These are phyloP conservation scores for Phytophthora pistaciae DNA, from an alignment of 352 stramenopile species.

Conservation along the genomic window DNA sequence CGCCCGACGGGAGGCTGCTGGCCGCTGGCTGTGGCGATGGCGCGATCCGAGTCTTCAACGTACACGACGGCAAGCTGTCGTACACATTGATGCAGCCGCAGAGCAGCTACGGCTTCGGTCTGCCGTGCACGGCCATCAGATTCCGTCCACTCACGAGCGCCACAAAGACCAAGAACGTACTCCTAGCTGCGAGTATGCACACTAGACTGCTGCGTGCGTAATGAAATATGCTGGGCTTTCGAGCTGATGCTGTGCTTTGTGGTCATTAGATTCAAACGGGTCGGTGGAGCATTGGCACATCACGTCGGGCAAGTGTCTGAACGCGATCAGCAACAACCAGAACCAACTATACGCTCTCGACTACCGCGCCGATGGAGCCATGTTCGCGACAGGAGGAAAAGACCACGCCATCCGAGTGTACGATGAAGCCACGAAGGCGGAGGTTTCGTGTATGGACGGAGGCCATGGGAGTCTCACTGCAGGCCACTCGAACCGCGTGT, in stretches of 20 bases:
- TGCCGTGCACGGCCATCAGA: slow-evolving; percentile 87
- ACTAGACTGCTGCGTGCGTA: background rate
- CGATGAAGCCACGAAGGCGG: slow-evolving; percentile 89
- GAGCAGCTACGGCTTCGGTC: slow-evolving; percentile 74
- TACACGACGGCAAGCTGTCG: slow-evolving; percentile 76
- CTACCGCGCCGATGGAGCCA: slow-evolving; percentile 84
- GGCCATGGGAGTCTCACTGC: slow-evolving; percentile 70
- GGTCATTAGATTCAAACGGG: slow-evolving; percentile 82
- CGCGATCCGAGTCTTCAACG: slow-evolving; percentile 88
- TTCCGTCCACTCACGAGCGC: slow-evolving; percentile 82
- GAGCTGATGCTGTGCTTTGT: background rate
- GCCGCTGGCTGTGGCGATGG: slow-evolving; percentile 88
- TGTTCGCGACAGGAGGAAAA: slow-evolving; percentile 92
- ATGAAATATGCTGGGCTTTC: background rate
- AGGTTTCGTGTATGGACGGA: slow-evolving; percentile 76
- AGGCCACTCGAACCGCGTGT: slow-evolving; percentile 93
- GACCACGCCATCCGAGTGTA: slow-evolving; percentile 89
- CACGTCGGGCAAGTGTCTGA: slow-evolving; percentile 92
- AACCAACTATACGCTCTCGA: slow-evolving; percentile 93
- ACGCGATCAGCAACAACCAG: slow-evolving; percentile 88
- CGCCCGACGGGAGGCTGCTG: slow-evolving; percentile 83
- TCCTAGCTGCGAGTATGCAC: slow-evolving; percentile 49
- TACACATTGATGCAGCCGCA: slow-evolving; percentile 87
- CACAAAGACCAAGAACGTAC: slow-evolving; percentile 93
- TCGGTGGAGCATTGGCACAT: slow-evolving; percentile 95